phyloP scores from a whole-genome alignment of 2,329 filamentous ascomycete species.

The Annulohypoxylon truncatum region DNA sequence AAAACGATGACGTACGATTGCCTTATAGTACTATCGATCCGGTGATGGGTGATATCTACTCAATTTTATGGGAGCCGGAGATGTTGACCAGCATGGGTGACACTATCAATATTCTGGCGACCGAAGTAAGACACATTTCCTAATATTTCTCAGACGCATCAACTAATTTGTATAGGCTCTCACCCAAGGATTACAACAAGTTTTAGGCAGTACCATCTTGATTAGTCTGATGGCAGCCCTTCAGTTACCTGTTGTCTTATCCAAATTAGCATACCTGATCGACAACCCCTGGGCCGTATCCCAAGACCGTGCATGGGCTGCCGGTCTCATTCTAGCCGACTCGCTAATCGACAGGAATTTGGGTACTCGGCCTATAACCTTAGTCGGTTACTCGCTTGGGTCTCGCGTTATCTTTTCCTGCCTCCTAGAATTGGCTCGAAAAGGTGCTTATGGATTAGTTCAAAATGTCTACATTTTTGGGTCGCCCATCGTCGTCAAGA shows the following conservation, averaged over 20 bases:
- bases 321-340: constrained; percentile 92
- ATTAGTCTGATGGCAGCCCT: constrained; percentile 91
- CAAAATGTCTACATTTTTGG: constrained; percentile 98
- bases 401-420: constrained; percentile 93
- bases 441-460: constrained; percentile 85
- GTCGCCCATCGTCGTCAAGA: constrained; percentile 89
- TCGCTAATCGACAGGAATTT: constrained; percentile 92
- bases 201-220: constrained; percentile 89
- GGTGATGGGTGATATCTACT: constrained; percentile 98
- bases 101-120: constrained; percentile 97
- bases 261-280: constrained; percentile 94
- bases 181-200: constrained; percentile 95
- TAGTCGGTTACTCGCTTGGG: constrained; percentile 94
- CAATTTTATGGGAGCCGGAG: constrained; percentile 96
- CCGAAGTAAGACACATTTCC: constrained; percentile 74
- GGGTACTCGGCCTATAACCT: constrained; percentile 88
- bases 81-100: constrained; percentile 98
- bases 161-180: constrained; percentile 73
- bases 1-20: constrained; percentile 93
- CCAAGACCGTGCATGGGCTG: constrained; percentile 85
- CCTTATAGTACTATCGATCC: constrained; percentile 97
- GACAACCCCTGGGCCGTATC: constrained; percentile 99
- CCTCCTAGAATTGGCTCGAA: constrained; percentile 84
- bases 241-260: constrained; percentile 89
- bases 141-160: not conserved